A percentile compares a stretch with the other conserved stretches of the same genome.
These are phyloP conservation scores for Globisporangium recalcitrans DNA, from an alignment of 352 stramenopile species.

Conservation along the genomic window DNA sequence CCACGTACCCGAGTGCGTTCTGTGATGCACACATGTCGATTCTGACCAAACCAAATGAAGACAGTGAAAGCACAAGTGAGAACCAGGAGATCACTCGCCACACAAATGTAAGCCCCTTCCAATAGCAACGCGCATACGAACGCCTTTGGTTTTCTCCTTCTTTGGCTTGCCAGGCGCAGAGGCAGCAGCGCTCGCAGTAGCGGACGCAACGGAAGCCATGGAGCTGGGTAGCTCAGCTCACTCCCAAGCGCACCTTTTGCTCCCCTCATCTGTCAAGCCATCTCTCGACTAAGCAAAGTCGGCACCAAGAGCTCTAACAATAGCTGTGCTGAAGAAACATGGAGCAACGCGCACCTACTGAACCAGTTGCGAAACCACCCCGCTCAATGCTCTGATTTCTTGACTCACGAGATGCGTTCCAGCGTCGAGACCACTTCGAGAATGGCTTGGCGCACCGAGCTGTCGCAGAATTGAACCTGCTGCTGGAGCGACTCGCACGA, in stretches of 20 bases:
- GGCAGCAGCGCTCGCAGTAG: neutral
- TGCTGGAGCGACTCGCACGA: constrained; percentile 2
- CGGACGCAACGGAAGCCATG: neutral
- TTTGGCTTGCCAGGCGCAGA: neutral
- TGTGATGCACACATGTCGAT: constrained; percentile 73
- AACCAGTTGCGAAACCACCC: no score
- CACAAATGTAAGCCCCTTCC: no score
- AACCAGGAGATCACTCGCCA: neutral
- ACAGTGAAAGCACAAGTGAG: no score
- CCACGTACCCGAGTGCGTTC: constrained; percentile 52
- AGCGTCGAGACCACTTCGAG: constrained; percentile 1
- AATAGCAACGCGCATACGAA: no score
- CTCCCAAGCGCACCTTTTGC: neutral
- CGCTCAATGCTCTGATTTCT: no score
- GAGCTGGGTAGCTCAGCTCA: neutral
- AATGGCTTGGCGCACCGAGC: constrained; percentile 1
- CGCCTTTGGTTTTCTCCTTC: constrained; percentile 14
- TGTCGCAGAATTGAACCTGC: neutral
- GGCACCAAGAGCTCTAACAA: no score
- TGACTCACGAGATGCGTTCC: constrained; percentile 4
- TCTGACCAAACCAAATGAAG: constrained; percentile 20
- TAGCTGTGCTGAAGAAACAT: no score
- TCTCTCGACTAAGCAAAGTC: neutral
- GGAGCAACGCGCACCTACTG: no score
- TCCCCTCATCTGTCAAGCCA: neutral